Evolutionary conservation across 768 basidiomycete genomes (phyloP).

Genomic region (Dacryopinax spathularia): DNA sequence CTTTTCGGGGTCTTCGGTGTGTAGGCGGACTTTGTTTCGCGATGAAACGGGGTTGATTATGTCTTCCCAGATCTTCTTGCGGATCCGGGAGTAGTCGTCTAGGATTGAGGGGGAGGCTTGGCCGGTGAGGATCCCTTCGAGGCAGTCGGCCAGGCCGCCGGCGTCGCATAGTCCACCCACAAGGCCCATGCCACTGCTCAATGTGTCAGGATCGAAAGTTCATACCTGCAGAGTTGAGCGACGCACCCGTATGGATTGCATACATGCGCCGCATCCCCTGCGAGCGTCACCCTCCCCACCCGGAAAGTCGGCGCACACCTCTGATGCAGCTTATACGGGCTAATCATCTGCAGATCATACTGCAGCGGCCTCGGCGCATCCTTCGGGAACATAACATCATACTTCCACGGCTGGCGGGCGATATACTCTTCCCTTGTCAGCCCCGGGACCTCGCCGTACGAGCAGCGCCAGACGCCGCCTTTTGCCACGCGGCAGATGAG

Average conservation of each 20-base stretch:
- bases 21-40: not conserved
- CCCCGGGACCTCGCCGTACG: not conserved
- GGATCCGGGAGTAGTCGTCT: not conserved
- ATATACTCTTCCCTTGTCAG: not conserved
- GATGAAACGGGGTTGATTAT: not conserved
- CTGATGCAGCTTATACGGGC: constrained; percentile 3
- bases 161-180: not conserved
- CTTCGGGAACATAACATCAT: not conserved
- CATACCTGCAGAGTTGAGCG: not conserved
- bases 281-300: not conserved
- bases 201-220: not conserved
- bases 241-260: not conserved
- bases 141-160: not conserved
- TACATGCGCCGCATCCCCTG: not conserved
- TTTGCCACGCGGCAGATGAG: not conserved
- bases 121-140: not conserved
- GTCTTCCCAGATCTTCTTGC: not conserved
- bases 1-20: not conserved
- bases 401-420: constrained; percentile 2
- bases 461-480: constrained; percentile 1
- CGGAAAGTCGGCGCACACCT: not conserved
- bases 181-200: not conserved
- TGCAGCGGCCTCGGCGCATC: not conserved
- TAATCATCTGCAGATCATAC: constrained; percentile 3
- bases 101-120: not conserved